phyloP scores from a whole-genome alignment of 2,329 filamentous ascomycete species.

The Juglanconis oblonga region DNA sequence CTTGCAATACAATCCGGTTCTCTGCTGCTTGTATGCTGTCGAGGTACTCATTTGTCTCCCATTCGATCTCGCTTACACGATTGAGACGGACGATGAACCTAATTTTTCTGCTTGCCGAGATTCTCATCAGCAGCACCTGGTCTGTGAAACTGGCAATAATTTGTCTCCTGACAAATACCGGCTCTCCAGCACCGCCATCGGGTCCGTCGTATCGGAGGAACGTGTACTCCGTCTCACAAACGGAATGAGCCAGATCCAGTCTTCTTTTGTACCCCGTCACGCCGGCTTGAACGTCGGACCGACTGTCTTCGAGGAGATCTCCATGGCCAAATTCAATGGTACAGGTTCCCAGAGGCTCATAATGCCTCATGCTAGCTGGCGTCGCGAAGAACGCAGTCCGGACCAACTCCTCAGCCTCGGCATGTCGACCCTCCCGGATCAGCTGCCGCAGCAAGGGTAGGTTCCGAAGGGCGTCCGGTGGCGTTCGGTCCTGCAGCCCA shows the following conservation, averaged over 20 bases:
- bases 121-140: constrained; percentile 17
- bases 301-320: neutral
- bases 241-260: constrained; percentile 19
- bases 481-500: constrained; percentile 40
- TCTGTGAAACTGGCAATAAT: constrained; percentile 22
- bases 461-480: constrained; percentile 33
- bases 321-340: constrained; percentile 38
- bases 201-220: neutral
- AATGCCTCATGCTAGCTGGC: constrained; percentile 44
- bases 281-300: neutral
- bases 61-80: constrained; percentile 39
- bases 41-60: constrained; percentile 42
- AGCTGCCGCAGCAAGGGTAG: constrained; percentile 36
- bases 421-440: constrained; percentile 37
- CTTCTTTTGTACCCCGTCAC: constrained; percentile 18
- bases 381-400: constrained; percentile 41
- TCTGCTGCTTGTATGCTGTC: constrained; percentile 30
- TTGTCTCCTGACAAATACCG: constrained; percentile 16
- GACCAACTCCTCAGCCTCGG: constrained; percentile 39
- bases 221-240: constrained; percentile 12
- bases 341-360: constrained; percentile 38
- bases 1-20: constrained; percentile 32
- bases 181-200: neutral
- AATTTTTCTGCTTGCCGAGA: constrained; percentile 19
- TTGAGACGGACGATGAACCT: constrained; percentile 29